phyloP scores from a whole-genome alignment of 352 stramenopile species.

The Phytophthora ramorum region DNA sequence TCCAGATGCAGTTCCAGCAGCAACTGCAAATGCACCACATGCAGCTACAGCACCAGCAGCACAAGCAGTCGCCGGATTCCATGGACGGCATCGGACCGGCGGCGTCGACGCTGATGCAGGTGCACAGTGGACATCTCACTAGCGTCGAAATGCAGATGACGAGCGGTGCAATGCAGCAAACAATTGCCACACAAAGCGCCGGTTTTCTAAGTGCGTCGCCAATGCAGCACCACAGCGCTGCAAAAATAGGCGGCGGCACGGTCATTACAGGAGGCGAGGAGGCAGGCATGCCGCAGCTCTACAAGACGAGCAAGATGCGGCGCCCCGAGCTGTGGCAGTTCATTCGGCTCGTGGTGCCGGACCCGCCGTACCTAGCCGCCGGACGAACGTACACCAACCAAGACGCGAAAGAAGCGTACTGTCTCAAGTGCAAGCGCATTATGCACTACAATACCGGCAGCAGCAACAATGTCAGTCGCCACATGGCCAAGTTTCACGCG shows the following conservation, averaged over 20 bases:
- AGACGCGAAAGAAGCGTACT: slow-evolving; percentile 61
- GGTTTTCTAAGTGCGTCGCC: neutral
- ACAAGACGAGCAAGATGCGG: slow-evolving; percentile 67
- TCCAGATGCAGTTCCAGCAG: slow-evolving; percentile 43
- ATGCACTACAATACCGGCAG: slow-evolving; percentile 68
- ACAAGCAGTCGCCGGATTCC: slow-evolving; percentile 3
- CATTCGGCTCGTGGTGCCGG: slow-evolving; percentile 56
- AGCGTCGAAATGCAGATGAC: slow-evolving; percentile 14
- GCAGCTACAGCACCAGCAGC: slow-evolving; percentile 10
- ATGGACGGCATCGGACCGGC: slow-evolving; percentile 27
- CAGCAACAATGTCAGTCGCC: slow-evolving; percentile 63
- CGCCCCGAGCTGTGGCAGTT: slow-evolving; percentile 67
- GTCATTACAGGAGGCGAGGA: slow-evolving; percentile 17
- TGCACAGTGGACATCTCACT: slow-evolving; percentile 10
- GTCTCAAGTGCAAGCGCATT: slow-evolving; percentile 60
- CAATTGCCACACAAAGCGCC: slow-evolving; percentile 10
- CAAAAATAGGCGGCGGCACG: slow-evolving; percentile 4
- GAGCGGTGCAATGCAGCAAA: slow-evolving; percentile 11
- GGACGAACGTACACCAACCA: slow-evolving; percentile 60
- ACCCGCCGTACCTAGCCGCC: slow-evolving; percentile 45
- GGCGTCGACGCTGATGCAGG: slow-evolving; percentile 26
- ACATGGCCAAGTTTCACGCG: slow-evolving; percentile 63
- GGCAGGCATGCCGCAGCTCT: slow-evolving; percentile 44
- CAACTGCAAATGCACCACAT: slow-evolving; percentile 25
- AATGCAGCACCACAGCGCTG: neutral